These are phyloP conservation scores for Baffinella frigidus DNA, from an alignment of 208 protist genomes.

Conservation along the genomic window DNA sequence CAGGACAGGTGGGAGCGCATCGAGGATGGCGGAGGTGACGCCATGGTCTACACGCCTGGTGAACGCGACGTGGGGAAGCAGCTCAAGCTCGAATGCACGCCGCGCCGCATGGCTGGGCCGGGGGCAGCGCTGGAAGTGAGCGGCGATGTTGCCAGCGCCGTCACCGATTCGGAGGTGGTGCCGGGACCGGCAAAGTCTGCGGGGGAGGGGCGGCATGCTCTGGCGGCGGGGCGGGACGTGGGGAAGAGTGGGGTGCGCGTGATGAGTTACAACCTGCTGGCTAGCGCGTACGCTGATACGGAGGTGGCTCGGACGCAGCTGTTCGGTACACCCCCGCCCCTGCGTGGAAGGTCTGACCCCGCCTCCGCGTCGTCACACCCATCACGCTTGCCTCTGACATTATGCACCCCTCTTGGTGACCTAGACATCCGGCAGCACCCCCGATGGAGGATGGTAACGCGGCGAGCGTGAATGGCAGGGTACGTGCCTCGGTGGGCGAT, in stretches of 20 bases:
- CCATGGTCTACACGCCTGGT: not conserved
- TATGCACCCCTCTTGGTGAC: too few species aligned
- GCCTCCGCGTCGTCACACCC: too few species aligned
- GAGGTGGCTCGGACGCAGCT: not conserved
- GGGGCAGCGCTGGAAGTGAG: too few species aligned
- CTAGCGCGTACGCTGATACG: slow-evolving; percentile 1
- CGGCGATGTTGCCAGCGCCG: not conserved
- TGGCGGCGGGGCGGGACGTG: too few species aligned
- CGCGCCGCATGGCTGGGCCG: not conserved
- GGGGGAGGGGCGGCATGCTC: not conserved
- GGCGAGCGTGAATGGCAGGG: too few species aligned
- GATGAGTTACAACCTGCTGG: slow-evolving; percentile 3
- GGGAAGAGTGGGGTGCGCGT: too few species aligned
- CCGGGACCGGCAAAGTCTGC: not conserved
- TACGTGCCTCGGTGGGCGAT: not conserved
- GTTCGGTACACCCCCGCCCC: too few species aligned
- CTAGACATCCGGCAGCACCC: too few species aligned
- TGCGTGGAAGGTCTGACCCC: too few species aligned
- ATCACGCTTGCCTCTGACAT: too few species aligned
- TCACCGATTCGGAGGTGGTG: not conserved
- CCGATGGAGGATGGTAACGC: too few species aligned
- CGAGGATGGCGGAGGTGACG: not conserved
- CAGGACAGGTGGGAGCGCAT: not conserved
- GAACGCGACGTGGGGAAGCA: not conserved
- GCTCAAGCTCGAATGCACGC: not conserved